These are phyloP conservation scores for Pseudocohnilembus persalinus DNA, from an alignment of 169 alveolate genomes.

Conservation along the genomic window DNA sequence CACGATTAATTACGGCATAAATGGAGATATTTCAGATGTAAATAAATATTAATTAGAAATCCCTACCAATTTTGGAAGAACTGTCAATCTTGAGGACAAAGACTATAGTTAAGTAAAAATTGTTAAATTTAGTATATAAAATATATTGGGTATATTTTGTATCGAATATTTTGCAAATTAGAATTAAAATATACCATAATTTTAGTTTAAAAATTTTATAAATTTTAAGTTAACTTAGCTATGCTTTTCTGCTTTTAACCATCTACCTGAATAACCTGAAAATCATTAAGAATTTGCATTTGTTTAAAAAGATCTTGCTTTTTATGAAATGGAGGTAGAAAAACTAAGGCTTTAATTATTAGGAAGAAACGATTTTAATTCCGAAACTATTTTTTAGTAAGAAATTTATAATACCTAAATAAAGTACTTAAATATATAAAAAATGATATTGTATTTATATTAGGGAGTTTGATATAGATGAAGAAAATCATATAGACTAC, in stretches of 20 bases:
- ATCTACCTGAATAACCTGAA: background rate
- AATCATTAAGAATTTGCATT: background rate
- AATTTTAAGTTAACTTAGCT: too few relatives aligned
- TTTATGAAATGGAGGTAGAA: background rate
- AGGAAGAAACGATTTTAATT: background rate
- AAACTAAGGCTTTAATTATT: background rate
- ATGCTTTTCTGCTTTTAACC: too few relatives aligned
- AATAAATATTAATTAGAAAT: too few relatives aligned
- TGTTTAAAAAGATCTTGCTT: background rate
- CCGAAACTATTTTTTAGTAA: background rate
- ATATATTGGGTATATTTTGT: background rate
- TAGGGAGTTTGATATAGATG: background rate
- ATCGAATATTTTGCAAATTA: too few relatives aligned
- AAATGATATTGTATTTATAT: background rate
- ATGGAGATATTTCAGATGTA: too few relatives aligned
- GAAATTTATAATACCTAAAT: too few relatives aligned
- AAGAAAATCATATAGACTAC: background rate
- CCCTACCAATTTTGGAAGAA: too few relatives aligned
- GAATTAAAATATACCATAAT: too few relatives aligned
- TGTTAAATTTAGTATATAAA: background rate
- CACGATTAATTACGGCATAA: too few relatives aligned
- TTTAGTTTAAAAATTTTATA: too few relatives aligned
- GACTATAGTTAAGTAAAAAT: too few relatives aligned
- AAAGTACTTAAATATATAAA: background rate
- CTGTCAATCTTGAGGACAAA: too few relatives aligned